phyloP scores from a whole-genome alignment of 2,329 filamentous ascomycete genomes.

The Curvularia lunata region DNA sequence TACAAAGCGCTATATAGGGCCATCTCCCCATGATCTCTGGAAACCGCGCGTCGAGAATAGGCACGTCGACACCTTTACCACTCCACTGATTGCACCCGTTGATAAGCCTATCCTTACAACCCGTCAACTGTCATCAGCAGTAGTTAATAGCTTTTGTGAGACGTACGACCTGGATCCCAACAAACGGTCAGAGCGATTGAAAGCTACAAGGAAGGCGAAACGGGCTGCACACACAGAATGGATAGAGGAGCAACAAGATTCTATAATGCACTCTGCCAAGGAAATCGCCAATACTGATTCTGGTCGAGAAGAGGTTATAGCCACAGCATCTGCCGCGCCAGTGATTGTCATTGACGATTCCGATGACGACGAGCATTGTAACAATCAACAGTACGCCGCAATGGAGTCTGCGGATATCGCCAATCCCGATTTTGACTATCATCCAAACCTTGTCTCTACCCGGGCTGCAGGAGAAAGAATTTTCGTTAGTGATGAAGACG shows the following conservation, averaged over 20 bases:
- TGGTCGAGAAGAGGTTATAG: no score
- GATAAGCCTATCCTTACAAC: background rate
- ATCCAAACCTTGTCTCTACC: no score
- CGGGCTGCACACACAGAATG: background rate
- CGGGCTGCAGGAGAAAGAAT: no score
- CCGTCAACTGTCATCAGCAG: background rate
- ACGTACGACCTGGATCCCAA: background rate
- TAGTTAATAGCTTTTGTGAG: background rate
- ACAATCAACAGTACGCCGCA: no score
- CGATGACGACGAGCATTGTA: no score
- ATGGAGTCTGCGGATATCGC: no score
- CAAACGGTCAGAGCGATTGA: background rate
- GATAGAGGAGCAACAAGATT: background rate
- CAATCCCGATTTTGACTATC: no score
- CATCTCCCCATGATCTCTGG: background rate
- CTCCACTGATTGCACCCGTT: background rate
- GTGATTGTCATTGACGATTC: no score
- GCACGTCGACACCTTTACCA: background rate
- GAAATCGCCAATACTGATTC: background rate
- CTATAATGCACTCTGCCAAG: background rate
- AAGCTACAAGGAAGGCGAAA: background rate
- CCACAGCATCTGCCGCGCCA: no score
- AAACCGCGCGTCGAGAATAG: background rate
- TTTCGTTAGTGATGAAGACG: no score
- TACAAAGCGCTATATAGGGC: background rate